phyloP scores from a whole-genome alignment of 306 rosid species.

The Medicago arabica region DNA sequence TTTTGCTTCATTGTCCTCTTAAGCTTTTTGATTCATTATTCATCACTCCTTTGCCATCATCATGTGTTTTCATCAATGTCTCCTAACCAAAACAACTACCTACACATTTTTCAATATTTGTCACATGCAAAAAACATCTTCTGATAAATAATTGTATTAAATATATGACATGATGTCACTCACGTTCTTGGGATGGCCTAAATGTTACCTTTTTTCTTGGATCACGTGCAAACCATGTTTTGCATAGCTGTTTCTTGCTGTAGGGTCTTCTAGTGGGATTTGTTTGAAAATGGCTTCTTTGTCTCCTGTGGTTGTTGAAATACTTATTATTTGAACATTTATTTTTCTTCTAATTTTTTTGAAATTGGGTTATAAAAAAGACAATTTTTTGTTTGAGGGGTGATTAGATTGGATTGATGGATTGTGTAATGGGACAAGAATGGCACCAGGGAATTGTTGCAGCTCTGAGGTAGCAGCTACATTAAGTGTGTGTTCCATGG shows the following conservation, averaged over 20 bases:
- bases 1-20: not conserved
- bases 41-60: not conserved
- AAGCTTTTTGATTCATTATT: not conserved
- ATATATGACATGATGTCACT: not conserved
- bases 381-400: constrained; percentile 1
- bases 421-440: constrained; percentile 48
- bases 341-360: not conserved
- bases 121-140: not conserved
- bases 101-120: not conserved
- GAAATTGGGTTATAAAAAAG: constrained; percentile 15
- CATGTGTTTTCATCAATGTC: not conserved
- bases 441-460: constrained; percentile 52
- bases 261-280: constrained; percentile 30
- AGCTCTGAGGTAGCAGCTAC: constrained; percentile 33
- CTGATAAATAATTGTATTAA: not conserved
- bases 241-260: constrained; percentile 44
- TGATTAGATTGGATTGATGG: constrained; percentile 8
- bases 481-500: constrained; percentile 50
- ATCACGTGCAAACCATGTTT: constrained; percentile 42
- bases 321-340: constrained; percentile 34
- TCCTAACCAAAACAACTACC: not conserved
- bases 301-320: constrained; percentile 31
- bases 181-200: constrained; percentile 4
- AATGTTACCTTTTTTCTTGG: constrained; percentile 39
- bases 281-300: constrained; percentile 38